These are phyloP conservation scores for Hansenula lynferdii DNA, from an alignment of 1,139 yeast species.

Conservation along the genomic window DNA sequence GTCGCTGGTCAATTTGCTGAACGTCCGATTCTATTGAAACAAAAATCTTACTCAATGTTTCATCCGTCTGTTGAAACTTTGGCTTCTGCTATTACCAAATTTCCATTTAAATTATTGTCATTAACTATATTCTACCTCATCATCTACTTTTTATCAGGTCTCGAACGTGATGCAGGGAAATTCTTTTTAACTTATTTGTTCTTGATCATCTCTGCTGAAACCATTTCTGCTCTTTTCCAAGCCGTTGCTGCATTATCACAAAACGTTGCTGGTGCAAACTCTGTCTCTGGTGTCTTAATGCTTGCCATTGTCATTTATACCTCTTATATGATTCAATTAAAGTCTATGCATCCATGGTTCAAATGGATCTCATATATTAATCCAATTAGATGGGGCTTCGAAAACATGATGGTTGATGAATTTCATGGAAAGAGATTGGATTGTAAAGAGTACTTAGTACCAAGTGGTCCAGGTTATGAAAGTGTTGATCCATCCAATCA, in stretches of 20 bases:
- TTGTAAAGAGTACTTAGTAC: conserved; percentile 42
- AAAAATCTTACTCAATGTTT: conserved; percentile 48
- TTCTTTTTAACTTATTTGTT: conserved; percentile 50
- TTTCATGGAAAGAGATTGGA: conserved; percentile 52
- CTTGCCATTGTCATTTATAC: conserved; percentile 46
- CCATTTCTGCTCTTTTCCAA: conserved; percentile 42
- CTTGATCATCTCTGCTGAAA: conserved; percentile 33
- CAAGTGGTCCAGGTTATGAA: conserved; percentile 47
- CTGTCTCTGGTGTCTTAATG: conserved; percentile 45
- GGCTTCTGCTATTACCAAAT: conserved; percentile 38
- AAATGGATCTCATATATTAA: conserved; percentile 57
- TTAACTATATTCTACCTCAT: conserved; percentile 40
- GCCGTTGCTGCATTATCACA: conserved; percentile 44
- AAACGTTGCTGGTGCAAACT: conserved; percentile 45
- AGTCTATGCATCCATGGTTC: conserved; percentile 62
- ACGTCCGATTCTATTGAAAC: conserved; percentile 52
- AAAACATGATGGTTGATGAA: conserved; percentile 48
- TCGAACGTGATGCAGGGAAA: conserved; percentile 47
- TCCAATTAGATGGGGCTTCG: conserved; percentile 54
- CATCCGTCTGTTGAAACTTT: conserved; percentile 59
- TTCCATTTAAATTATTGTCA: conserved; percentile 45
- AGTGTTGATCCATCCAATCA: conserved; percentile 34
- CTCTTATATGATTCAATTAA: conserved; percentile 51
- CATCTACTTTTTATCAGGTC: conserved; percentile 45
- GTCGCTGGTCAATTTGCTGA: conserved; percentile 41